A percentile compares a stretch with the other conserved stretches of the same genome.
These are phyloP conservation scores for Zopfochytrium polystomum DNA, from an alignment of 371 early-diverging fungal species.

Conservation along the genomic window DNA sequence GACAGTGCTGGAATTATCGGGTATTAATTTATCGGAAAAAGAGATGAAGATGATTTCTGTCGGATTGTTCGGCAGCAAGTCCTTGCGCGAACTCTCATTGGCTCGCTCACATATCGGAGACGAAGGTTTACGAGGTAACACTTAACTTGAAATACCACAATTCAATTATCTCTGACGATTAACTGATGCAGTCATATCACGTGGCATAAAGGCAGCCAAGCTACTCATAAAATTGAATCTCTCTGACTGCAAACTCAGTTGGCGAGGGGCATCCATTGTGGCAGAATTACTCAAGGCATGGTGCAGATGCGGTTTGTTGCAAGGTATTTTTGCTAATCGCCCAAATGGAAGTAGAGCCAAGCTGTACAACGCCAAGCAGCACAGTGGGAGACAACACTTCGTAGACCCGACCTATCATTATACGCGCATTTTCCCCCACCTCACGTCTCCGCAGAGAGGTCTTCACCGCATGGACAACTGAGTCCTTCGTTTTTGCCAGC, in stretches of 20 bases:
- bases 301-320: background rate
- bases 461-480: background rate
- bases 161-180: background rate
- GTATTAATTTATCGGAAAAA: conserved; percentile 18
- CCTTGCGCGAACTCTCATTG: conserved; percentile 26
- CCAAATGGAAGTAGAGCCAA: conserved; percentile 19
- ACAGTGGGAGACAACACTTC: conserved; percentile 30
- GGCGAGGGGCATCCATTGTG: conserved; percentile 24
- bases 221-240: conserved; percentile 27
- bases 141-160: background rate
- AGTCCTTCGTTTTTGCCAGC: conserved; percentile 13
- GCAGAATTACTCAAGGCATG: conserved; percentile 30
- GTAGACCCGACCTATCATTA: conserved; percentile 6
- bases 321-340: background rate
- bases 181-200: conserved; percentile 30
- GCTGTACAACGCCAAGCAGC: conserved; percentile 38
- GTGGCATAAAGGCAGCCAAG: conserved; percentile 26
- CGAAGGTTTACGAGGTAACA: conserved; percentile 27
- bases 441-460: background rate
- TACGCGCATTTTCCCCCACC: background rate
- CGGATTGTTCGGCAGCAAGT: conserved; percentile 18
- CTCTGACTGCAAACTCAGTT: conserved; percentile 26
- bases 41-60: conserved; percentile 17
- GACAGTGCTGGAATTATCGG: conserved; percentile 33
- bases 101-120: conserved; percentile 35